Evolutionary conservation across 371 early-diverging fungal species (phyloP).

Genomic region (Syncephalis fuscata): DNA sequence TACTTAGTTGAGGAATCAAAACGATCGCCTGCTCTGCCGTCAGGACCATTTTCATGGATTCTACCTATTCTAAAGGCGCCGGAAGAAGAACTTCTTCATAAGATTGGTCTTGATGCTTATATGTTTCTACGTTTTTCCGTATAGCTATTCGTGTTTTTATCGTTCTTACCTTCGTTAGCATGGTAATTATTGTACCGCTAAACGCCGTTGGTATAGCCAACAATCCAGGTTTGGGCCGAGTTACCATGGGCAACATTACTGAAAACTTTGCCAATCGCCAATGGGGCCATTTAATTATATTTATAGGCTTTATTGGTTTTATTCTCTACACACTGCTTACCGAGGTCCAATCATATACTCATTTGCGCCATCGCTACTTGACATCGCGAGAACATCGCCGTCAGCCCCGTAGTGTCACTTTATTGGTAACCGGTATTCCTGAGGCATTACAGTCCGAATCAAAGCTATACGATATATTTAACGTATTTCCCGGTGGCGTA

Average conservation of each 20-base stretch:
- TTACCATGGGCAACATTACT: constrained; percentile 49
- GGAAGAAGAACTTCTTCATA: constrained; percentile 34
- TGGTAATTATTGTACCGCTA: constrained; percentile 47
- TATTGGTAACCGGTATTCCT: constrained; percentile 44
- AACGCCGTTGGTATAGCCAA: constrained; percentile 27
- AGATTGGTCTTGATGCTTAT: constrained; percentile 56
- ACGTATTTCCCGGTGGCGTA: constrained; percentile 56
- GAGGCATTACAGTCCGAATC: constrained; percentile 22
- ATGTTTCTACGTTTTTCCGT: constrained; percentile 59
- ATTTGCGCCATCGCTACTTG: constrained; percentile 43
- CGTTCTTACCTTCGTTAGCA: constrained; percentile 30
- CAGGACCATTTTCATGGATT: constrained; percentile 39
- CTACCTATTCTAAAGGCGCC: constrained; percentile 24
- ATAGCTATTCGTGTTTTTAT: constrained; percentile 27
- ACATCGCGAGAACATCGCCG: constrained; percentile 32
- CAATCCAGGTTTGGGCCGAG: constrained; percentile 18
- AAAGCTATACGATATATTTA: constrained; percentile 28
- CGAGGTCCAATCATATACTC: constrained; percentile 43
- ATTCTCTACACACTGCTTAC: constrained; percentile 33
- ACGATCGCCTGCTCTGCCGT: constrained; percentile 33
- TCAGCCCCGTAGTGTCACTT: constrained; percentile 39
- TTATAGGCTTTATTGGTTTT: constrained; percentile 9
- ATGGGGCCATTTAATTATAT: constrained; percentile 51
- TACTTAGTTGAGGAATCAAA: constrained; percentile 39
- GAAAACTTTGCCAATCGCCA: constrained; percentile 17